These are phyloP conservation scores for Erodium trifolium DNA, from an alignment of 441 rosid genomes.

Conservation along the genomic window DNA sequence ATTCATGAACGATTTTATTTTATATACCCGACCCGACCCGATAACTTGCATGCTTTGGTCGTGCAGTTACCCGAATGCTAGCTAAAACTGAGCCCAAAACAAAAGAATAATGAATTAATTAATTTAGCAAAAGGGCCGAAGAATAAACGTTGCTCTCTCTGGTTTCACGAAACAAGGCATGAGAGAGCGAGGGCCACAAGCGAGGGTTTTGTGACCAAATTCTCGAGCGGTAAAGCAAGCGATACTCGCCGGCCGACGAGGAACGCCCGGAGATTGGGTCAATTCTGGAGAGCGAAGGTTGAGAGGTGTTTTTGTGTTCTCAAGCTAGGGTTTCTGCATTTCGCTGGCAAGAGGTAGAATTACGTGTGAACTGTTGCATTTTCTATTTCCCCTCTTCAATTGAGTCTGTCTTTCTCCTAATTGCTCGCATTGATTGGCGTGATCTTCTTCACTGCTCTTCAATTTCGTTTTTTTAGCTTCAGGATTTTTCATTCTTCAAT, in stretches of 20 bases:
- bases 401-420: background rate
- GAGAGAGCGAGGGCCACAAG: slow-evolving; percentile 16
- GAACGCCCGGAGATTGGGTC: background rate
- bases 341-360: background rate
- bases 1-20: too few species aligned
- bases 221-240: background rate
- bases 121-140: slow-evolving; percentile 11
- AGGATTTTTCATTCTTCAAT: background rate
- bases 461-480: background rate
- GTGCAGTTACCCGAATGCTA: background rate
- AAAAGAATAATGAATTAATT: background rate
- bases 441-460: slow-evolving; percentile 9
- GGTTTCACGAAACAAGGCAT: background rate
- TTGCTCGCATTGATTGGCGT: slow-evolving; percentile 20
- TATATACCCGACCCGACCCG: slow-evolving; percentile 6
- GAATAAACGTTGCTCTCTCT: slow-evolving; percentile 27
- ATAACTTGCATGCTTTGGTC: background rate
- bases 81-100: background rate
- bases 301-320: background rate
- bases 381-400: slow-evolving; percentile 15
- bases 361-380: background rate
- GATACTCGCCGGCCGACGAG: background rate
- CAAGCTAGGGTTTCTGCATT: background rate
- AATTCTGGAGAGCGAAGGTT: background rate
- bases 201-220: slow-evolving; percentile 26